Percentiles rank a stretch among this genome's conserved stretches.
phyloP scores from a whole-genome alignment of 208 protist genomes.

The Crithidia bombi region DNA sequence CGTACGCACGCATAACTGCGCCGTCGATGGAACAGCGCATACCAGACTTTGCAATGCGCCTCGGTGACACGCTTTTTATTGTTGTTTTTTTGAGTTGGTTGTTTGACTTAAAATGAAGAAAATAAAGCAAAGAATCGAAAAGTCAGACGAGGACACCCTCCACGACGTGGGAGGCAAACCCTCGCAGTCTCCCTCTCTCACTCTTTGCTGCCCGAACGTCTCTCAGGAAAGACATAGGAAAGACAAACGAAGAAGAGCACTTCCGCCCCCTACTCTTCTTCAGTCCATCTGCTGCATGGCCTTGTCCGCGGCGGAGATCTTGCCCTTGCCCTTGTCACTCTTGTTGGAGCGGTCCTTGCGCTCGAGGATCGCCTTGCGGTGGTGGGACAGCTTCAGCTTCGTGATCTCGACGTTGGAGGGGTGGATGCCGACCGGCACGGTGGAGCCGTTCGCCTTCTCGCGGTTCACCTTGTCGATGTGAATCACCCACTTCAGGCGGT shows the following conservation, averaged over 20 bases:
- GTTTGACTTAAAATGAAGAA: conserved; percentile 6
- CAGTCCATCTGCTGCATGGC: conserved; percentile 95
- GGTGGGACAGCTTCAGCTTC: conserved; percentile 98
- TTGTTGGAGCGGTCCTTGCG: conserved; percentile 91
- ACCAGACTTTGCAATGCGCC: too few species aligned
- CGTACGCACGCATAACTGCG: too few species aligned
- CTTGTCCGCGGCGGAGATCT: conserved; percentile 90
- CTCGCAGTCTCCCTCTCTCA: conserved; percentile 6
- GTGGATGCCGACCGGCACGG: conserved; percentile 96
- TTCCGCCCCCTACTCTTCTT: too few species aligned
- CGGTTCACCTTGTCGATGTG: conserved; percentile 98
- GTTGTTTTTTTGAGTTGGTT: neutral
- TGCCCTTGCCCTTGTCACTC: conserved; percentile 93
- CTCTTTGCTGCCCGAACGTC: neutral
- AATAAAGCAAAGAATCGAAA: conserved; percentile 9
- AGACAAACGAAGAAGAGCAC: too few species aligned
- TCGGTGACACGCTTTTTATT: too few species aligned
- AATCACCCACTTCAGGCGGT: conserved; percentile 99
- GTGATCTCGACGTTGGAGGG: conserved; percentile 99
- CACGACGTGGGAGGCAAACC: neutral
- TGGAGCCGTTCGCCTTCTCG: conserved; percentile 97
- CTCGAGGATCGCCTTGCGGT: conserved; percentile 98
- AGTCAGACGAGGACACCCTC: neutral
- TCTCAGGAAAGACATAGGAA: neutral
- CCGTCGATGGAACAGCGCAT: too few species aligned